Percentiles rank a stretch among this genome's conserved stretches.
Conservation (phyloP, 176 grass and related monocot species). For the Phragmites australis region DNA sequence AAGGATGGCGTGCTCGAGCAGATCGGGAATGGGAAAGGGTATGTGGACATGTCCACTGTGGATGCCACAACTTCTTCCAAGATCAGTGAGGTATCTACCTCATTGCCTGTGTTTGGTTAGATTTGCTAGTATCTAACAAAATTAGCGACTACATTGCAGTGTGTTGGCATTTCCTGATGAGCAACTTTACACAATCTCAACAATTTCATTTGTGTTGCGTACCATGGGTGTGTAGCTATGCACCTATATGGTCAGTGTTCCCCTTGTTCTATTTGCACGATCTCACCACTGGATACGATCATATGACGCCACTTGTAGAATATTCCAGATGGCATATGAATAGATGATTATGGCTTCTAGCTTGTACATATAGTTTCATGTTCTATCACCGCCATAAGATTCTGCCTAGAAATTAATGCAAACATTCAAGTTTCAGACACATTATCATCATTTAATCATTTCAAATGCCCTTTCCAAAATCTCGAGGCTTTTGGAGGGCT, state of each 20-base stretch:
- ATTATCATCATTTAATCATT: neutral
- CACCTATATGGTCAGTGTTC: neutral
- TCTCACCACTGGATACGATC: neutral
- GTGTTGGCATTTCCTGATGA: neutral
- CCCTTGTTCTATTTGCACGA: neutral
- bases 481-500: neutral
- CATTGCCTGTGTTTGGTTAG: neutral
- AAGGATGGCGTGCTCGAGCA: constrained; percentile 94
- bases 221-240: neutral
- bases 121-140: neutral
- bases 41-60: constrained; percentile 98
- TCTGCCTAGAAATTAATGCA: neutral
- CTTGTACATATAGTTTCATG: neutral
- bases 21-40: constrained; percentile 73
- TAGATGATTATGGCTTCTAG: neutral
- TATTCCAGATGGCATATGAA: neutral
- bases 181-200: neutral
- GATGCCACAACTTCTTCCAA: constrained; percentile 80
- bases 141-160: neutral
- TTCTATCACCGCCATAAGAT: neutral
- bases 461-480: neutral
- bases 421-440: neutral
- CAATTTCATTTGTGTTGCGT: neutral
- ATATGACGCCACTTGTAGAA: neutral
- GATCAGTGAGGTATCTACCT: constrained; percentile 69